Percentiles rank a stretch among this genome's conserved stretches.
Conservation (phyloP, 1,284 basidiomycete genomes). For the Ganoderma multipileum region DNA sequence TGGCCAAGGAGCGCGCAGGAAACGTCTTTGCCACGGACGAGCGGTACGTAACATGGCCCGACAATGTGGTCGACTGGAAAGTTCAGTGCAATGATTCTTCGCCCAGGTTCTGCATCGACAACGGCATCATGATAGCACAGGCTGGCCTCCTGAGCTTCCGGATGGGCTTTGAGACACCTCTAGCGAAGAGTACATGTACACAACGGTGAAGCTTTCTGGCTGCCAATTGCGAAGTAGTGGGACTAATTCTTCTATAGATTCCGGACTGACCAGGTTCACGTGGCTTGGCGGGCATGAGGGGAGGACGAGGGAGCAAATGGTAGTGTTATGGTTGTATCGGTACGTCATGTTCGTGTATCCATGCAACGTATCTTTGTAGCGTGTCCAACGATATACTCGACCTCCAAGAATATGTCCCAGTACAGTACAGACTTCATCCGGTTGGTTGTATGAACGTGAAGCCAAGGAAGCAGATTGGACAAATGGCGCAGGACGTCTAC, state of each 20-base stretch:
- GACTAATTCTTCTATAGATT: slow-evolving; percentile 59
- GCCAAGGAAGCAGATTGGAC: background rate
- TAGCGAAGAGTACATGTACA: slow-evolving; percentile 86
- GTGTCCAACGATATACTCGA: background rate
- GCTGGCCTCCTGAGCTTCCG: slow-evolving; percentile 92
- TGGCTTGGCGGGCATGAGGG: slow-evolving; percentile 77
- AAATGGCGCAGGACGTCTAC: background rate
- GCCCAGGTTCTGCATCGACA: slow-evolving; percentile 97
- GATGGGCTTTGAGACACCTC: slow-evolving; percentile 87
- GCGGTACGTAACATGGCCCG: slow-evolving; percentile 57
- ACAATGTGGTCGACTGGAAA: slow-evolving; percentile 9
- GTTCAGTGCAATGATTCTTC: slow-evolving; percentile 10
- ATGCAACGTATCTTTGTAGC: background rate
- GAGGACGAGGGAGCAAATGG: background rate
- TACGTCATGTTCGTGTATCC: slow-evolving; percentile 20
- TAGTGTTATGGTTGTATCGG: slow-evolving; percentile 14
- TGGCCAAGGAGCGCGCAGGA: slow-evolving; percentile 92
- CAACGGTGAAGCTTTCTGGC: slow-evolving; percentile 65
- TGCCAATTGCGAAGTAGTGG: slow-evolving; percentile 10
- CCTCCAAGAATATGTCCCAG: background rate
- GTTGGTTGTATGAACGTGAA: background rate
- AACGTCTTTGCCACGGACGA: slow-evolving; percentile 97
- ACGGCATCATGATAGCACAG: slow-evolving; percentile 99
- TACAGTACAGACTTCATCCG: too few relatives aligned
- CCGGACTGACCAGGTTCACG: slow-evolving; percentile 90